Evolutionary conservation across 176 grass and related monocot genomes (phyloP), one percentile per base, ranked within the genome.

Genomic region (Oryza glaberrima): DNA sequence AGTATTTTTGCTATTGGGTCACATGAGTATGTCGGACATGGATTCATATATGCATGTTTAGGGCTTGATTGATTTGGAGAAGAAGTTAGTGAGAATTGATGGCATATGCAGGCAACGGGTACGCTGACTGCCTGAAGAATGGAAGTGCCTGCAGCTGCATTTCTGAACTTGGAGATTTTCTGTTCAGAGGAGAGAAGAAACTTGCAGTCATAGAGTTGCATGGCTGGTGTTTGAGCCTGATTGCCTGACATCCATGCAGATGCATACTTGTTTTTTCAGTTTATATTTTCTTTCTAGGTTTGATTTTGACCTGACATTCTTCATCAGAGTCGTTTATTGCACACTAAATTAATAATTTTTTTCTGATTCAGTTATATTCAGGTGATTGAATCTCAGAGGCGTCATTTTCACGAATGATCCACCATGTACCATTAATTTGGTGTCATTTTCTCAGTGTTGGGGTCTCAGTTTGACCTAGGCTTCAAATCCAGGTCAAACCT

Each of bases 1-100:
- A 43, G n/a, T 9, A 47, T 47, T 47, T 47, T 47, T 0, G 13
- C 11, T 49, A 34, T 58, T 20, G 19, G 76, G 67, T 71, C 76
- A 72, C 84, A 71, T 64, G 54, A 49, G 41, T 19, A 12, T 72
- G 76, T 65, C 68, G 58, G 52, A 76, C 0, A 32, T 16, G 51
- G 65, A 15, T n/a, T 40, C 35, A 36, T 28, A 28, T 28, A 28
- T 36, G 35, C 35, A 36, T 36, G 46, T 9, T 56, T 19, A 56
- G 15, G 5, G 26, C 9, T 15, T 49, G 49, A 46, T 61, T 82
- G 11, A 66, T 60, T 26, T 30, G 67, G 49, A 45, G 40, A 79
- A 28, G 2, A 79, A 38, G 2, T 22, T 56, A 56, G 52, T 20
- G 16, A 51, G 65, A 46, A 23, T 65, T 82, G 79, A 23, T 32